phyloP scores from a whole-genome alignment of 192 early-diverging fungal species.

The Podila horticola region DNA sequence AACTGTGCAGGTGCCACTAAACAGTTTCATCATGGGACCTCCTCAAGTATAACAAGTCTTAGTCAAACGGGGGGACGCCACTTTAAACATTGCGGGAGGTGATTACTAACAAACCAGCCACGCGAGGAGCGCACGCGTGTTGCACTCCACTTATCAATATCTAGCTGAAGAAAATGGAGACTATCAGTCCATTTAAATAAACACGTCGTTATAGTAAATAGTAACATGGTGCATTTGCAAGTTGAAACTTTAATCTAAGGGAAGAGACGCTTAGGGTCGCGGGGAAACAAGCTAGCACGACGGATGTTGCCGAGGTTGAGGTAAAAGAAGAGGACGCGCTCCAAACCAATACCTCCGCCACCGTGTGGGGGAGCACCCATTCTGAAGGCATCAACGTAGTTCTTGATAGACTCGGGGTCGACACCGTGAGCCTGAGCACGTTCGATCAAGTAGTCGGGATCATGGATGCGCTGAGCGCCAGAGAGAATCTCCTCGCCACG shows the following conservation, averaged over 20 bases:
- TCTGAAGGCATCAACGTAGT: constrained; percentile 96
- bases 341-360: constrained; percentile 96
- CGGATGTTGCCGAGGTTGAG: constrained; percentile 95
- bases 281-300: constrained; percentile 92
- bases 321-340: constrained; percentile 98
- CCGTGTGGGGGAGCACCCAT: constrained; percentile 97
- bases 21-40: too few species aligned
- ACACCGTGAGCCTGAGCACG: constrained; percentile 81
- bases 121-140: too few species aligned
- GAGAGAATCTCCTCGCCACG: constrained; percentile 99
- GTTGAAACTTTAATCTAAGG: constrained; percentile 67
- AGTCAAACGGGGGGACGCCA: too few species aligned
- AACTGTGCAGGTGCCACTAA: too few species aligned
- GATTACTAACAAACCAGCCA: too few species aligned
- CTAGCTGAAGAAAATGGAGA: too few species aligned
- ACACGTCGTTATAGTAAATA: too few species aligned
- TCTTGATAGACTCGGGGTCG: constrained; percentile 84
- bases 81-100: too few species aligned
- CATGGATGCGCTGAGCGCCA: constrained; percentile 98
- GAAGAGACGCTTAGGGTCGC: constrained; percentile 93
- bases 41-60: too few species aligned
- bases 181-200: too few species aligned
- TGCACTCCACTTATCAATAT: too few species aligned
- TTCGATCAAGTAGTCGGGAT: constrained; percentile 81
- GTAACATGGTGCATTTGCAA: too few species aligned